Base-by-base conservation (phyloP, 495 filamentous ascomycete genomes). In the Xylaria cubensis region DNA sequence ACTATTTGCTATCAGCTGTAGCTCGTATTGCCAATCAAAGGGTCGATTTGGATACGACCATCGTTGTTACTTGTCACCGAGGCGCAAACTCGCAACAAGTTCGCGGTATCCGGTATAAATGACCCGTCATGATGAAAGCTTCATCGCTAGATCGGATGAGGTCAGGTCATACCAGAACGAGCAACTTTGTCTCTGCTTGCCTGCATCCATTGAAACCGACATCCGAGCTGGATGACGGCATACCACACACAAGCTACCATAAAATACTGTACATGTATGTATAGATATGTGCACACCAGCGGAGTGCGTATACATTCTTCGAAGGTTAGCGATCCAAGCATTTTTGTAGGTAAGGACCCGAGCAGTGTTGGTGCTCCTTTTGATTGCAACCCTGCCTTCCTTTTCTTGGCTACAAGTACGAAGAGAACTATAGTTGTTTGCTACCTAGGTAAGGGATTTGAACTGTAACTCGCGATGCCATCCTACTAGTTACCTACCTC, bases 361-460 rank as follows among this genome's bases (percentile, higher is more conserved):
- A 68, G 51, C 58, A 58, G 67, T 61, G 55, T 36, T 44, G 55
- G n/a, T 34, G 66, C 50, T 68, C 12, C 58, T 68, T 61, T 34
- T 46, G 36, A 15, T 8, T 36, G 53, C 67, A 59, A 34, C 67
- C 67, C 41, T 55, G 41, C 55, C 67, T 62, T 48, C 26, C 55
- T 62, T 34, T 69, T 62, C 36, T 46, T 36, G 39, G 34, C 42
- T 24, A 32, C 15, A 13, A 29, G 41, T 19, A 12, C 24, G 15
- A 64, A 48, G 15, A 29, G 26, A 29, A 2, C 2, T 29, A 29
- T 29, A 29, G 26, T 55, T 13, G 5, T 15, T 44, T 15, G 42
- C 48, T n/a, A n/a, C n/a, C n/a, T 19, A 51, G 48, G 48, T 51
- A 51, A 21, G n/a, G 48, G 46, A n/a, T 17, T 48, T 19, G 2